Base-by-base conservation (phyloP, 2,329 filamentous ascomycete genomes). In the Paecilomyces fulvus region DNA sequence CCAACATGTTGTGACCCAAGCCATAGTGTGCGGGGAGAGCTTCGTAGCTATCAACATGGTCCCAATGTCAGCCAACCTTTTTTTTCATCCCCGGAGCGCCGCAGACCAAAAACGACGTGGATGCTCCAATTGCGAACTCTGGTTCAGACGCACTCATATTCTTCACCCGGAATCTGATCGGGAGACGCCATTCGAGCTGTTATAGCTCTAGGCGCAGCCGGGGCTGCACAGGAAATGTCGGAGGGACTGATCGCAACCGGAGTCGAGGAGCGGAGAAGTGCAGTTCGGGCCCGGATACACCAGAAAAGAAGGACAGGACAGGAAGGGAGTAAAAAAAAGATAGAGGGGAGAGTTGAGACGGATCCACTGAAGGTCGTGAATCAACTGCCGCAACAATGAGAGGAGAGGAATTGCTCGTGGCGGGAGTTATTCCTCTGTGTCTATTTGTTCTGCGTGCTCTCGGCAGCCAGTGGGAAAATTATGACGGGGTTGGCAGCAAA, bases 21-120 rank as follows among this genome's bases (percentile, higher is more conserved):
- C 91, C 94, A 80, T 96, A 96, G 76, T 96, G 95, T 63, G 92
- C 89, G 61, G 92, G 92, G 57, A 99, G 84, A 63, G 87, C 86
- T 82, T 97, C 92, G 83, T 97, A 97, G 77, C 84, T 87, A 70
- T 60, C 64, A 62, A 61, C 51, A 54, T n/a, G 49, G 49, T 52
- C 17, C 57, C 30, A 52, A 30, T 21, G 28, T 48, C 20, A 59
- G 50, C 14, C 53, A 55, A 28, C 49, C 51, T 33, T 59, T 54
- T 59, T 54, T 53, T 48, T 54, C 33, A 20, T 37, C 23, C 23
- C 43, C 33, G n/a, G 28, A 46, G 49, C 20, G 49, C 20, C 25
- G 23, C 31, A 43, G 11, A 11, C n/a, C 23, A 55, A 59, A 60
- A 58, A 58, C 20, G 6, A 12, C 20, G 21, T 20, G 48, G 48